Evolutionary conservation across 139 green algal genomes (phyloP).

Genomic region (Chlamydomonas incerta): DNA sequence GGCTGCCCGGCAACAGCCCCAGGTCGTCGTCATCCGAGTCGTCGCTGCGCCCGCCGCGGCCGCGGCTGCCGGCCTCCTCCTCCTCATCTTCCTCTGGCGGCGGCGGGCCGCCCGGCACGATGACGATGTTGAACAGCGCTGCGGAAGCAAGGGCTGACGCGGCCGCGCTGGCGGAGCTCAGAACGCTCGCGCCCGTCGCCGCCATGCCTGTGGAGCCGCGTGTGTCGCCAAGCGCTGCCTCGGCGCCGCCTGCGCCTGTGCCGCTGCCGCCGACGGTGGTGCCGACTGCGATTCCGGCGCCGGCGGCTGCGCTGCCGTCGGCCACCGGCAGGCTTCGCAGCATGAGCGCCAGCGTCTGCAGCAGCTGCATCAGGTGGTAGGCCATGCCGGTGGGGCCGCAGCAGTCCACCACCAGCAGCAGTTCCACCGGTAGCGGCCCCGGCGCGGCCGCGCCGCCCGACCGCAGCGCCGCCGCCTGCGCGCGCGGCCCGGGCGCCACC

Average conservation of each 20-base stretch:
- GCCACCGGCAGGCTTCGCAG: constrained; percentile 11
- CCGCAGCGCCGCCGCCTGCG: constrained; percentile 2
- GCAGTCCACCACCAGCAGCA: constrained; percentile 10
- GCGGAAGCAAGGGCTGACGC: constrained; percentile 5
- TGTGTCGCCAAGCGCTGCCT: neutral
- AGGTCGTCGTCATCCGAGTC: neutral
- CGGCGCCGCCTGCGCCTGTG: neutral
- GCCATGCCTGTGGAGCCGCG: neutral
- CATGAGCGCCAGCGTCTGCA: constrained; percentile 26
- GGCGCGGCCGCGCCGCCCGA: neutral
- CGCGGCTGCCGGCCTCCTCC: too few species aligned
- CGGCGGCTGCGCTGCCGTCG: neutral
- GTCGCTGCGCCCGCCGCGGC: too few species aligned
- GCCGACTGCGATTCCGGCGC: neutral
- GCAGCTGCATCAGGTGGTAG: constrained; percentile 30
- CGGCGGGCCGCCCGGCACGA: constrained; percentile 10
- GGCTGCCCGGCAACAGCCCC: neutral
- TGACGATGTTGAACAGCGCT: constrained; percentile 15
- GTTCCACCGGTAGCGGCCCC: neutral
- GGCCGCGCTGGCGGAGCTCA: neutral
- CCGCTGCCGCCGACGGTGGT: neutral
- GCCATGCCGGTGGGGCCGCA: constrained; percentile 16
- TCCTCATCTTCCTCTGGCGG: neutral
- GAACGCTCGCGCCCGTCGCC: too few species aligned
- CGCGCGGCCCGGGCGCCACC: constrained; percentile 17